These are phyloP conservation scores for Hydnomerulius pinastri DNA, from an alignment of 768 basidiomycete species.

Conservation along the genomic window DNA sequence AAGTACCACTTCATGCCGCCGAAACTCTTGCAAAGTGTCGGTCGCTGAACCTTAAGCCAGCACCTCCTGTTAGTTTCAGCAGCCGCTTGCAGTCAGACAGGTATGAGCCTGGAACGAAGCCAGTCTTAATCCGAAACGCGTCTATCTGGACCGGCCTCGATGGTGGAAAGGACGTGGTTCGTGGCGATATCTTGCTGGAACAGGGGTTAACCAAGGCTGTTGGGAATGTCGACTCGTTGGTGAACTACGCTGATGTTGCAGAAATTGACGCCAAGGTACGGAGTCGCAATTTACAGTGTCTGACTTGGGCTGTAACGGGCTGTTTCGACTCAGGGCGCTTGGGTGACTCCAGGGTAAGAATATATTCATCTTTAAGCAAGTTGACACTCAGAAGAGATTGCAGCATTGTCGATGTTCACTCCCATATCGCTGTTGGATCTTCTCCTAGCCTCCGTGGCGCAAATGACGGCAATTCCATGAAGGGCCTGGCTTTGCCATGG, in stretches of 20 bases:
- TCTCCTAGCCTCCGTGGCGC: slow-evolving; percentile 44
- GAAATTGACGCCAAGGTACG: slow-evolving; percentile 45
- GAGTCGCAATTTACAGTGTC: background rate
- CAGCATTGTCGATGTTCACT: slow-evolving; percentile 57
- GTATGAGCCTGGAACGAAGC: slow-evolving; percentile 51
- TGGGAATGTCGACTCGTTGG: slow-evolving; percentile 30
- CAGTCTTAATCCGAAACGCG: slow-evolving; percentile 65
- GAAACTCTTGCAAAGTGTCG: slow-evolving; percentile 48
- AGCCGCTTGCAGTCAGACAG: slow-evolving; percentile 56
- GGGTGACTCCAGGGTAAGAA: slow-evolving; percentile 58
- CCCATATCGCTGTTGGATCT: slow-evolving; percentile 50
- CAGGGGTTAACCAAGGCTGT: slow-evolving; percentile 63
- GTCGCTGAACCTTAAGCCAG: slow-evolving; percentile 42
- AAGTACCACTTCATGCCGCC: slow-evolving; percentile 20
- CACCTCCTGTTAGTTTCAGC: slow-evolving; percentile 47
- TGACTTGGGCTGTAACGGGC: background rate
- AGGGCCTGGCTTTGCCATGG: slow-evolving; percentile 51
- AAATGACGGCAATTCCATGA: slow-evolving; percentile 55
- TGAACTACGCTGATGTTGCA: slow-evolving; percentile 20
- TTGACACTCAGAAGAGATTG: background rate
- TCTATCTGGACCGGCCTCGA: slow-evolving; percentile 76
- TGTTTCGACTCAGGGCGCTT: slow-evolving; percentile 47
- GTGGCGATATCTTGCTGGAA: slow-evolving; percentile 63
- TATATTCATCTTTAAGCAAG: background rate
- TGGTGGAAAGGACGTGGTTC: slow-evolving; percentile 55